Evolutionary conservation across 1,284 basidiomycete genomes (phyloP).

Genomic region (Taiwanofungus camphoratus): DNA sequence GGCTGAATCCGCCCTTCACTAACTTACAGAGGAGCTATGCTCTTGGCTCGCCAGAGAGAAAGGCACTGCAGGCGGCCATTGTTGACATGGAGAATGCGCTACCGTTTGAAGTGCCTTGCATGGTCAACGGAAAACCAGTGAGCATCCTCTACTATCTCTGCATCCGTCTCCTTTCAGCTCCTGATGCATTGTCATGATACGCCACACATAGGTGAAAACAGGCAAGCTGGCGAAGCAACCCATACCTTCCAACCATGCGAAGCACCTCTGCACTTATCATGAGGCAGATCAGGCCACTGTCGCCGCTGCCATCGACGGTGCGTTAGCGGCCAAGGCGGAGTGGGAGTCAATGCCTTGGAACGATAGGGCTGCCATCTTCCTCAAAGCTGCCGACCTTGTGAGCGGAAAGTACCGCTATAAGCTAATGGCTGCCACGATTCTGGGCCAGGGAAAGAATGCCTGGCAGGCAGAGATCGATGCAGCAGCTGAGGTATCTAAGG

Average conservation of each 20-base stretch:
- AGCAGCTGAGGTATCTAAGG: slow-evolving; percentile 83
- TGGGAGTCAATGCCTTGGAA: slow-evolving; percentile 97
- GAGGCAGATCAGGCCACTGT: slow-evolving; percentile 81
- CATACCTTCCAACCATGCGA: slow-evolving; percentile 81
- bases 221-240: slow-evolving; percentile 76
- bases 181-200: too few species aligned
- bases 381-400: slow-evolving; percentile 94
- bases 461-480: slow-evolving; percentile 99
- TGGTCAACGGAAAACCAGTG: slow-evolving; percentile 89
- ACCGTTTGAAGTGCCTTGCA: slow-evolving; percentile 89
- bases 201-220: slow-evolving; percentile 83
- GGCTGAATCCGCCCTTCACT: neutral
- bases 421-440: slow-evolving; percentile 94
- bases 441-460: slow-evolving; percentile 98
- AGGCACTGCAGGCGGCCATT: slow-evolving; percentile 71
- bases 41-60: slow-evolving; percentile 76
- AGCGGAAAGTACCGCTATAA: slow-evolving; percentile 93
- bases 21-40: slow-evolving; percentile 55
- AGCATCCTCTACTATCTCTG: slow-evolving; percentile 28
- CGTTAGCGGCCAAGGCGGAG: slow-evolving; percentile 77
- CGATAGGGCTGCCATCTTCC: slow-evolving; percentile 95
- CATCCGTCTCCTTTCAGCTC: too few species aligned
- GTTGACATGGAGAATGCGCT: slow-evolving; percentile 75
- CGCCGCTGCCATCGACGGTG: slow-evolving; percentile 79
- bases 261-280: slow-evolving; percentile 82